Evolutionary conservation across 495 filamentous ascomycete species (phyloP), one percentile per base, ranked within the genome.

Genomic region (Penicillium tannophilum): DNA sequence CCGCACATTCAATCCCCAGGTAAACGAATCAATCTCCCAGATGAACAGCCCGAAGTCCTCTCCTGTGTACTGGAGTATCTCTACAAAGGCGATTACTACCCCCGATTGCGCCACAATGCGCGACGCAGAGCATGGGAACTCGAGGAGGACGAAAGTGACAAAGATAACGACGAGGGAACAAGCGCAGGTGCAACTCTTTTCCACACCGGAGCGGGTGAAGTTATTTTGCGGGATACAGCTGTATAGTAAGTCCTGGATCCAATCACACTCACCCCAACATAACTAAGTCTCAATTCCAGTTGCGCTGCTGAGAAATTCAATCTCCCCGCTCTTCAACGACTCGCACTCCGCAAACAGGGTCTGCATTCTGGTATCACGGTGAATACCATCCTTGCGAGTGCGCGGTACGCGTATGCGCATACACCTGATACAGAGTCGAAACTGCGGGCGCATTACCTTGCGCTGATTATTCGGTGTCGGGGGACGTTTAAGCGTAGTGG

Each of bases 71-170:
- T 97, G 50, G 92, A 96, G 70, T 96, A 89, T 66, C 86, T 96
- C 58, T 96, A 97, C 83, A 92, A 93, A 81, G 92, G 90, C 62
- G 92, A 96, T 70, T 97, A 97, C 74, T 93, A 88, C 57, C 92
- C 90, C 1, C 84, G 87, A 17, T 74, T 93, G 20, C 62, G 87
- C 23, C 88, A 90, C 74, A 88, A 89, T 74, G 84, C 87, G 70
- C 83, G 81, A 33, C 76, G 77, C 26, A 82, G 86, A 68, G 79
- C 81, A 42, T 91, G 87, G 86, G 86, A 90, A 66, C 72, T 92
- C n/a, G 89, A 91, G 63, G 81, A 82, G 55, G 67, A 76, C 6
- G 60, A 67, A 33, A 62, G 52, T 28, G 66, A 71, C 51, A 64
- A 55, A 45, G 72, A 74, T 46, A 28, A 28, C 28, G 70, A 54